Evolutionary conservation across 371 early-diverging fungal genomes (phyloP).

Genomic region (Batkoa obscura): DNA sequence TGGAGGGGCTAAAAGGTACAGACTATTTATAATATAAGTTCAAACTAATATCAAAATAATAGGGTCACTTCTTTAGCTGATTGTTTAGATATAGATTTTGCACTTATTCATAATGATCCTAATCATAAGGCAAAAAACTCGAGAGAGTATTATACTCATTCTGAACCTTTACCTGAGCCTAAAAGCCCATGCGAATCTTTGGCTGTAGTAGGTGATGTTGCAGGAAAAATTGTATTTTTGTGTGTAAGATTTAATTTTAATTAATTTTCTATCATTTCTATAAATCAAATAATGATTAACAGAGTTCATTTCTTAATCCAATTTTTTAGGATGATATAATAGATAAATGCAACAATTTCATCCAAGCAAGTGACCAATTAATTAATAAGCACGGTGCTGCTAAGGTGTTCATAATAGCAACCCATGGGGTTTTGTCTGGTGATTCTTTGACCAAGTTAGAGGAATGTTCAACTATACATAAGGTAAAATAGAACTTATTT

Average conservation of each 20-base stretch:
- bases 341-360: constrained; percentile 67
- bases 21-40: not conserved
- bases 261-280: not conserved
- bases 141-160: not conserved
- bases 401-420: constrained; percentile 77
- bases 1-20: constrained; percentile 88
- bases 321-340: constrained; percentile 70
- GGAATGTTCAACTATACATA: constrained; percentile 60
- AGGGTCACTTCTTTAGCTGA: constrained; percentile 93
- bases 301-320: too few relatives aligned
- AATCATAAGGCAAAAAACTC: constrained; percentile 18
- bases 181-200: constrained; percentile 9
- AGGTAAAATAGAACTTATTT: constrained; percentile 19
- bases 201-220: constrained; percentile 86
- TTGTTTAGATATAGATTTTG: constrained; percentile 80
- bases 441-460: constrained; percentile 69
- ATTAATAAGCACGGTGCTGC: constrained; percentile 66
- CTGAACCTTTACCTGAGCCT: not conserved
- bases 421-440: constrained; percentile 83
- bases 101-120: constrained; percentile 81
- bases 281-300: too few relatives aligned
- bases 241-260: constrained; percentile 29
- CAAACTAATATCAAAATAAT: not conserved
- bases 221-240: constrained; percentile 67
- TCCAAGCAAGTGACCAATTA: constrained; percentile 79